These are phyloP conservation scores for Backusella liffmaniae DNA, from an alignment of 192 early-diverging fungal genomes.

Conservation along the genomic window DNA sequence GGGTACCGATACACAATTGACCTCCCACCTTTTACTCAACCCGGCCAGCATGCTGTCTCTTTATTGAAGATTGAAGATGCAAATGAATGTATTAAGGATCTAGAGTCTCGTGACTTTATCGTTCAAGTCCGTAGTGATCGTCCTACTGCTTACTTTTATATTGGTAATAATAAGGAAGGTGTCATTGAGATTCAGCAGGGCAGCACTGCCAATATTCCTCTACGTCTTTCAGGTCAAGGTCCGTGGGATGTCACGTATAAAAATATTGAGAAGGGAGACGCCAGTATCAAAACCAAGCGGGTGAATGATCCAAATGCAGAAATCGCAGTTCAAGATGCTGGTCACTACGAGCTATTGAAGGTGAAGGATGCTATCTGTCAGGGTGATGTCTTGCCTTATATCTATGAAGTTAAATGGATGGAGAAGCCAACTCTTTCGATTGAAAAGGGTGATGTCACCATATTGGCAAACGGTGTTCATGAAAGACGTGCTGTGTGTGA, in stretches of 20 bases:
- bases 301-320: slow-evolving; percentile 33
- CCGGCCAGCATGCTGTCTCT: slow-evolving; percentile 39
- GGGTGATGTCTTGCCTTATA: slow-evolving; percentile 32
- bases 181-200: slow-evolving; percentile 35
- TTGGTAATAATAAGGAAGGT: slow-evolving; percentile 10
- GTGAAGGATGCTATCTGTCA: slow-evolving; percentile 42
- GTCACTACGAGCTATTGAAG: slow-evolving; percentile 38
- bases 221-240: slow-evolving; percentile 44
- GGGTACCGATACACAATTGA: slow-evolving; percentile 28
- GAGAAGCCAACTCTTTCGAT: slow-evolving; percentile 28
- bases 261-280: slow-evolving; percentile 9
- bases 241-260: slow-evolving; percentile 42
- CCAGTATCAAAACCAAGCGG: background rate
- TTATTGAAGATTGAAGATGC: slow-evolving; percentile 41
- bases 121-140: slow-evolving; percentile 44
- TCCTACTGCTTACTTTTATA: slow-evolving; percentile 42
- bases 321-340: slow-evolving; percentile 26
- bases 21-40: slow-evolving; percentile 35
- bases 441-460: slow-evolving; percentile 21
- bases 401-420: slow-evolving; percentile 25
- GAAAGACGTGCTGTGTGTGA: slow-evolving; percentile 35
- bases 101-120: slow-evolving; percentile 37
- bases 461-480: slow-evolving; percentile 16
- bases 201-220: slow-evolving; percentile 31
- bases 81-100: slow-evolving; percentile 38